Percentiles rank a stretch among this genome's conserved stretches.
Evolutionary conservation across 768 basidiomycete genomes (phyloP).

Genomic region (Auricularia auricula-judae): DNA sequence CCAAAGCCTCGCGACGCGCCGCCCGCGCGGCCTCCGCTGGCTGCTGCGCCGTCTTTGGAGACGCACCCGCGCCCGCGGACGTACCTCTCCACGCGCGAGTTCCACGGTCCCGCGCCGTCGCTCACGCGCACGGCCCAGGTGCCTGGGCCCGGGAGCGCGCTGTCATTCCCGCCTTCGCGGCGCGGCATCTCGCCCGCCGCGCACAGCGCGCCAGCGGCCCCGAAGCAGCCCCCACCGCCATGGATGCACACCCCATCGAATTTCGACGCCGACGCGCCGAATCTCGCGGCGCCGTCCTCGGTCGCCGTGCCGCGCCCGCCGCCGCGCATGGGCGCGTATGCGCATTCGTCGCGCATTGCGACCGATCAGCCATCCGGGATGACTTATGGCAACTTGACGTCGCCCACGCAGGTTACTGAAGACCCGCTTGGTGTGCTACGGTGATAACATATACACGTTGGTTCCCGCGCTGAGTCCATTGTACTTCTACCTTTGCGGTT

Average conservation of each 20-base stretch:
- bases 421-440: background rate
- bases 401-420: background rate
- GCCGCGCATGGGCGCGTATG: background rate
- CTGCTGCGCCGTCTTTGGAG: background rate
- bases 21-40: background rate
- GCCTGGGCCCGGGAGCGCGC: background rate
- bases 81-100: background rate
- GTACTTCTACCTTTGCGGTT: background rate
- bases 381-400: background rate
- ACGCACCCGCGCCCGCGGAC: background rate
- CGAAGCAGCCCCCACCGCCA: background rate
- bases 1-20: background rate
- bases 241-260: background rate
- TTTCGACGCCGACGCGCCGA: background rate
- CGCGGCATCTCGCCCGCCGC: background rate
- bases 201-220: background rate
- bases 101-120: background rate
- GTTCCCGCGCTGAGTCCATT: background rate
- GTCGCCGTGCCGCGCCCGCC: background rate
- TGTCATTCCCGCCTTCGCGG: background rate
- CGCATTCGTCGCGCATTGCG: background rate
- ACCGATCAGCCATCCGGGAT: background rate
- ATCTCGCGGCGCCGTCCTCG: background rate
- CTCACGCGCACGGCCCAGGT: background rate
- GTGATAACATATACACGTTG: background rate